Evolutionary conservation across 2,329 filamentous ascomycete species (phyloP).

Genomic region (Sclerotinia trifoliorum): DNA sequence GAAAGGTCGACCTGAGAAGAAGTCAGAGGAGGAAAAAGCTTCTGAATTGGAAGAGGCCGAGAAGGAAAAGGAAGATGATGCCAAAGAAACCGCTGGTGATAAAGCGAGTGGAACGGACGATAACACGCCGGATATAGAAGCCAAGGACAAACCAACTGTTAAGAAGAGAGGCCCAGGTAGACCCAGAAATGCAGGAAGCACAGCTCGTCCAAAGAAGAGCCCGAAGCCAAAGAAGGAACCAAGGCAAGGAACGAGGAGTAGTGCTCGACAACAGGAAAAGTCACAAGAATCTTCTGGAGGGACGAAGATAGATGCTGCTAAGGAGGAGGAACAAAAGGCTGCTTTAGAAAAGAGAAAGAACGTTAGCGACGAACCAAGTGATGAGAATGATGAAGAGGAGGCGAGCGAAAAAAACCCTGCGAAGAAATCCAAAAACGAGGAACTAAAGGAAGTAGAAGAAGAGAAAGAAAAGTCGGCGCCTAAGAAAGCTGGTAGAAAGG

Average conservation of each 20-base stretch:
- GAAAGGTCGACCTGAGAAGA: constrained; percentile 44
- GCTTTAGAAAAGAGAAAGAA: constrained; percentile 16
- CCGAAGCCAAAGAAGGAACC: constrained; percentile 26
- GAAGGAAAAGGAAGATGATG: constrained; percentile 23
- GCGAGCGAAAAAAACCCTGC: constrained; percentile 12
- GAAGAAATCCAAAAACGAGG: constrained; percentile 14
- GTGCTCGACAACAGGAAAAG: constrained; percentile 26
- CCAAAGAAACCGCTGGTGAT: not conserved
- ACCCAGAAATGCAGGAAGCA: constrained; percentile 1
- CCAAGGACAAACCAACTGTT: constrained; percentile 10
- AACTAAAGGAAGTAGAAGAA: not conserved
- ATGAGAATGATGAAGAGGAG: not conserved
- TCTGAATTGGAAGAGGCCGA: constrained; percentile 19
- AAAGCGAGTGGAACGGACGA: not conserved
- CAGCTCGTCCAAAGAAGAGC: not conserved
- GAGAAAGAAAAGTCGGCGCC: not conserved
- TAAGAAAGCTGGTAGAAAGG: constrained; percentile 7
- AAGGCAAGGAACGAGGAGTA: constrained; percentile 28
- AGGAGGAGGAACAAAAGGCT: not conserved
- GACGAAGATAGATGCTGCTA: constrained; percentile 27
- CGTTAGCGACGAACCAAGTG: not conserved
- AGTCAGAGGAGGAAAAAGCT: constrained; percentile 30
- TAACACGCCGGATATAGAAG: constrained; percentile 20
- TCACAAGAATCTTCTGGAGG: constrained; percentile 26
- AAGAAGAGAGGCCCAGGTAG: constrained; percentile 15